Conservation (phyloP, 805 yeast species). For the Yamadazyma ubonensis region DNA sequence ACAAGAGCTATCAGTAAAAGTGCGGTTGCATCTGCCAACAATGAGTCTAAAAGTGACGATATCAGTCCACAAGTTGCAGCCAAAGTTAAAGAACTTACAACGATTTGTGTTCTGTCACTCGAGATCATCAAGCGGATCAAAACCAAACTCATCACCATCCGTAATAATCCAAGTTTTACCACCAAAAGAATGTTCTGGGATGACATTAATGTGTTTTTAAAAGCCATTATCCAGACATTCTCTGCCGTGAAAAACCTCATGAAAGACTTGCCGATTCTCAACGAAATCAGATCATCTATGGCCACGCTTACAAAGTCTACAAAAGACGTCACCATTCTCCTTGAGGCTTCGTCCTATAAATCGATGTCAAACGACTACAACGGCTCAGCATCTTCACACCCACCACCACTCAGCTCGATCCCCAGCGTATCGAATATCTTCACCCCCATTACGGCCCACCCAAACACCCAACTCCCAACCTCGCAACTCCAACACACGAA, state of each 20-base stretch:
- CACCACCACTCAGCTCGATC: slow-evolving; percentile 28
- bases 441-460: slow-evolving; percentile 30
- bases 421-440: slow-evolving; percentile 35
- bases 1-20: slow-evolving; percentile 65
- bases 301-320: slow-evolving; percentile 84
- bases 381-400: slow-evolving; percentile 11
- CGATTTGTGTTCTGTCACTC: slow-evolving; percentile 74
- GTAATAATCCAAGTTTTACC: slow-evolving; percentile 44
- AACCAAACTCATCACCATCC: slow-evolving; percentile 49
- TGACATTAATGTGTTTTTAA: slow-evolving; percentile 76
- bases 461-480: slow-evolving; percentile 12
- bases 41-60: slow-evolving; percentile 11
- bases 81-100: slow-evolving; percentile 74
- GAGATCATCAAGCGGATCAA: slow-evolving; percentile 74
- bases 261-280: slow-evolving; percentile 74
- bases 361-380: slow-evolving; percentile 25
- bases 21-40: slow-evolving; percentile 49
- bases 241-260: slow-evolving; percentile 82
- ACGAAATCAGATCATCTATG: slow-evolving; percentile 76
- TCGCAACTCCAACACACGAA: slow-evolving; percentile 11
- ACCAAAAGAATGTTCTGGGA: slow-evolving; percentile 78
- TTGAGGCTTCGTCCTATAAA: slow-evolving; percentile 52
- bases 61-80: slow-evolving; percentile 46
- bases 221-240: slow-evolving; percentile 77
- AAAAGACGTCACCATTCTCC: slow-evolving; percentile 84